A percentile compares a stretch with the other conserved stretches of the same genome.
These are phyloP conservation scores for Corrigiola litoralis DNA, from an alignment of 179 eudicot species.

Conservation along the genomic window DNA sequence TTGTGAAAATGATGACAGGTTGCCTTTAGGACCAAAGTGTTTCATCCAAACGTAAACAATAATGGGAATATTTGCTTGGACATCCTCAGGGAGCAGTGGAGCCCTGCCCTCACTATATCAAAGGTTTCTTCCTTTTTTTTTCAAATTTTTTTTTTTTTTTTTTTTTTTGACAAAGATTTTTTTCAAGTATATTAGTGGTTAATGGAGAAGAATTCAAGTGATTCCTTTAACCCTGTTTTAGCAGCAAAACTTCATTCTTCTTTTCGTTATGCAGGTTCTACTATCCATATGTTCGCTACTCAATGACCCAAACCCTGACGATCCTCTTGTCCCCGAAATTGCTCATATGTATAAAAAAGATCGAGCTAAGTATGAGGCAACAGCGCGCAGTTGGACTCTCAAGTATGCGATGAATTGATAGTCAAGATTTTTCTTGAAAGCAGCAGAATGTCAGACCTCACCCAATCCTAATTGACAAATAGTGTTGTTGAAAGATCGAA, in stretches of 20 bases:
- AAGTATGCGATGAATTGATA: slow-evolving; percentile 59
- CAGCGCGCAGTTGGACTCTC: slow-evolving; percentile 52
- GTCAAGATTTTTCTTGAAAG: no score
- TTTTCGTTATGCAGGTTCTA: slow-evolving; percentile 31
- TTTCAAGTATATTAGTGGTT: no score
- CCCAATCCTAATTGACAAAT: no score
- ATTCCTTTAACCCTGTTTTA: no score
- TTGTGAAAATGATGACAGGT: slow-evolving; percentile 26
- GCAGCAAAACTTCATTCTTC: background rate
- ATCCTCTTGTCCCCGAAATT: slow-evolving; percentile 59
- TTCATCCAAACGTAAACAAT: slow-evolving; percentile 53
- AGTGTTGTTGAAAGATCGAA: no score
- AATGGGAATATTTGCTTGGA: slow-evolving; percentile 62
- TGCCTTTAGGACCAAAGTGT: slow-evolving; percentile 57
- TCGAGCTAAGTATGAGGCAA: slow-evolving; percentile 44
- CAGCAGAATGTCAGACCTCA: no score
- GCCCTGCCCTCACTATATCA: slow-evolving; percentile 63
- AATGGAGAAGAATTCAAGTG: no score
- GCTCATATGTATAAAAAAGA: slow-evolving; percentile 57
- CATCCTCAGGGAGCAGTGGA: slow-evolving; percentile 61
- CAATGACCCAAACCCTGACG: slow-evolving; percentile 68
- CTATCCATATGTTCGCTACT: slow-evolving; percentile 55
- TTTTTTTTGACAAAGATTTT: no score
- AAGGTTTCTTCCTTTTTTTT: slow-evolving; percentile 26
- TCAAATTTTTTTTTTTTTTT: background rate